These are phyloP conservation scores for Trichophyton verrucosum DNA, from an alignment of 2,329 filamentous ascomycete genomes.

Conservation along the genomic window DNA sequence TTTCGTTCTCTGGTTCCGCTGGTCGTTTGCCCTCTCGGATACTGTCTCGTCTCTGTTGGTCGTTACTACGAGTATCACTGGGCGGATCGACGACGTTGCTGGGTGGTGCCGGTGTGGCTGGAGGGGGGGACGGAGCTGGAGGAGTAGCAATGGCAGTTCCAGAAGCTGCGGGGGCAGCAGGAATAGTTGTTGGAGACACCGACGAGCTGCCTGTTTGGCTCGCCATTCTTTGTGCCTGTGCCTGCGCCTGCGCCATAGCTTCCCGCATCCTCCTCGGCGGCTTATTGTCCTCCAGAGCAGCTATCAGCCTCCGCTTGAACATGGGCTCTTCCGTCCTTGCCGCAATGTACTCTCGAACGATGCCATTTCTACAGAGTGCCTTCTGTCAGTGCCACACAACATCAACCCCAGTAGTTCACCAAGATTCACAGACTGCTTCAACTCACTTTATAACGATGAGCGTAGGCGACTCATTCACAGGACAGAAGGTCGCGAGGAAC, in stretches of 20 bases:
- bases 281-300: slow-evolving; percentile 26
- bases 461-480: slow-evolving; percentile 64
- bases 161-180: neutral
- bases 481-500: slow-evolving; percentile 71
- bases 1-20: slow-evolving; percentile 16
- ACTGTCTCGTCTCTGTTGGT: neutral
- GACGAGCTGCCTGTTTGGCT: neutral
- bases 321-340: slow-evolving; percentile 52
- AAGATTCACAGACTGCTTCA: neutral
- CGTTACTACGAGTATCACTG: neutral
- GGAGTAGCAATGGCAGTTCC: neutral
- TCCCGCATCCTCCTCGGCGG: slow-evolving; percentile 5
- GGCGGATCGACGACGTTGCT: slow-evolving; percentile 1
- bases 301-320: slow-evolving; percentile 47
- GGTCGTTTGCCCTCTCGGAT: neutral
- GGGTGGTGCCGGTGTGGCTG: neutral
- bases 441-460: slow-evolving; percentile 53
- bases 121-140: neutral
- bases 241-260: neutral
- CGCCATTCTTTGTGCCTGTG: neutral
- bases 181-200: neutral
- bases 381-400: neutral
- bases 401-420: neutral
- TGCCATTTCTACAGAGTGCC: slow-evolving; percentile 47
- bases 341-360: slow-evolving; percentile 63